These are phyloP conservation scores for Aureobasidium leucospermi DNA, from an alignment of 2,329 filamentous ascomycete species.

Conservation along the genomic window DNA sequence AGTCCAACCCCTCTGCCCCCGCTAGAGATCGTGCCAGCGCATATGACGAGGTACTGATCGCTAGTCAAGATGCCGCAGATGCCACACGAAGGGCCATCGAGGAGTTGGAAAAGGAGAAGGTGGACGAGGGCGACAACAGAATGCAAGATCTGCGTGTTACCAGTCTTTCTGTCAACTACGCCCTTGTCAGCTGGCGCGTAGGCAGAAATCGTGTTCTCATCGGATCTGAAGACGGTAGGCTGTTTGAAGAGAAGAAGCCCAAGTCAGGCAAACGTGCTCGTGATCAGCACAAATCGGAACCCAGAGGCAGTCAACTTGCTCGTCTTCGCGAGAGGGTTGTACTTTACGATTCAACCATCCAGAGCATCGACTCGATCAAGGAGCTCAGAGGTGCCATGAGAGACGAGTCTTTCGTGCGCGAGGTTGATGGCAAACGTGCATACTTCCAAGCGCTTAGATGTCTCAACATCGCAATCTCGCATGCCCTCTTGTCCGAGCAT, in stretches of 20 bases:
- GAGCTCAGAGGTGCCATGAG: conserved; percentile 85
- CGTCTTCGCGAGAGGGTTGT: conserved; percentile 80
- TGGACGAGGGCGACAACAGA: conserved; percentile 72
- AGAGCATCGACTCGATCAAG: conserved; percentile 83
- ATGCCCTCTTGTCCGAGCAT: conserved; percentile 63
- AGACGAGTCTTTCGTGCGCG: conserved; percentile 66
- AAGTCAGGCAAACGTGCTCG: conserved; percentile 48
- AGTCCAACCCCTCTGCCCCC: conserved; percentile 34
- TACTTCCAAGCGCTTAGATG: conserved; percentile 88
- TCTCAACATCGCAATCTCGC: conserved; percentile 77
- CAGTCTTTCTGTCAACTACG: conserved; percentile 87
- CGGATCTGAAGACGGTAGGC: conserved; percentile 71
- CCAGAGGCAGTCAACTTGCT: conserved; percentile 66
- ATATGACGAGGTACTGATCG: conserved; percentile 84
- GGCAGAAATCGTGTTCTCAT: conserved; percentile 85
- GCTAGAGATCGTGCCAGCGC: conserved; percentile 66
- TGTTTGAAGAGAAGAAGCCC: conserved; percentile 44
- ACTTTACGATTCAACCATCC: conserved; percentile 82
- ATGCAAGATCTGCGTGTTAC: conserved; percentile 93
- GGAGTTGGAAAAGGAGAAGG: conserved; percentile 74
- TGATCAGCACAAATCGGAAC: conserved; percentile 52
- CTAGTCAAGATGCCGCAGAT: conserved; percentile 89
- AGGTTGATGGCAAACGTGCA: conserved; percentile 67
- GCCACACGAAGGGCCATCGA: conserved; percentile 90
- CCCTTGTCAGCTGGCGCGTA: conserved; percentile 88